These are phyloP conservation scores for Aspergillus egyptiacus DNA, from an alignment of 495 filamentous ascomycete species.

Conservation along the genomic window DNA sequence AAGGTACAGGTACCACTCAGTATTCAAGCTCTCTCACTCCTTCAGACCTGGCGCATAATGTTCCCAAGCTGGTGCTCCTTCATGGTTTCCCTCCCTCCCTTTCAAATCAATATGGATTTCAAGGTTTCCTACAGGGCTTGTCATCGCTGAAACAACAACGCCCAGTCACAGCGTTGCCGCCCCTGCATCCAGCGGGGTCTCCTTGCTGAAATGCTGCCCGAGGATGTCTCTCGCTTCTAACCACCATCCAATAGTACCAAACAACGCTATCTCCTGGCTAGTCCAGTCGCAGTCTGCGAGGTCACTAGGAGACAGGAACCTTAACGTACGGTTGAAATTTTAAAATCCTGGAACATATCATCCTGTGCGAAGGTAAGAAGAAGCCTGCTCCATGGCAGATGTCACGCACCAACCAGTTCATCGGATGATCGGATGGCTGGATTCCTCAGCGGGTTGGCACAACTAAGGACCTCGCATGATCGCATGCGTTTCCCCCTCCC, in stretches of 20 bases:
- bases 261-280: constrained; percentile 5
- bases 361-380: background rate
- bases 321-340: background rate
- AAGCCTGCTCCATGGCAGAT: constrained; percentile 1
- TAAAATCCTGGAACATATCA: background rate
- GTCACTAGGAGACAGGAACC: constrained; percentile 9
- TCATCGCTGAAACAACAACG: no score
- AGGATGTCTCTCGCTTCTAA: constrained; percentile 6
- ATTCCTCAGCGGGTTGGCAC: no score
- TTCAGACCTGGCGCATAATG: no score
- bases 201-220: constrained; percentile 10
- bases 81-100: no score
- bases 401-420: constrained; percentile 1
- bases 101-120: no score
- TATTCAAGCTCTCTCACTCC: no score
- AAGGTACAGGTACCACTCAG: constrained; percentile 20
- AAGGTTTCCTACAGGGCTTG: no score
- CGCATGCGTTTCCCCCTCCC: background rate
- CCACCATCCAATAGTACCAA: constrained; percentile 8
- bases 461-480: no score
- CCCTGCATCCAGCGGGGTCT: constrained; percentile 12
- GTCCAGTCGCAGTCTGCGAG: background rate
- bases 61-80: no score
- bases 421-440: constrained; percentile 5
- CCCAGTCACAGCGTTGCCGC: background rate